Base-by-base conservation (phyloP, 148 eudicot species). In the Oxyria digyna region DNA sequence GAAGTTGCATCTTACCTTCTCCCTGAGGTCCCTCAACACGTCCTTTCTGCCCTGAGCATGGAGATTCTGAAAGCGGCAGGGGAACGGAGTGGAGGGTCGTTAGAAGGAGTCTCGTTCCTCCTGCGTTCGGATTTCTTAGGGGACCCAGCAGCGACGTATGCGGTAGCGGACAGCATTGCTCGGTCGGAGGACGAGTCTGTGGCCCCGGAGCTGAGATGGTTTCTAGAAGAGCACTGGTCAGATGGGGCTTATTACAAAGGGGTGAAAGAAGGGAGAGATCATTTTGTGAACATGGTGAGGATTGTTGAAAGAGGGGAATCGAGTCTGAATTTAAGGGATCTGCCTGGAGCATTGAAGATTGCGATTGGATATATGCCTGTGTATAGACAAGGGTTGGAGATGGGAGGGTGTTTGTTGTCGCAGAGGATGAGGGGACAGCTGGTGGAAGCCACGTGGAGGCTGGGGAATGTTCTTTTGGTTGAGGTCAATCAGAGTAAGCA, bases 61-160 rank as follows among this genome's bases (percentile, higher is more conserved):
- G 99, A 94, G 78, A 91, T 94, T 29, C 96, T 94, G 43, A 94
- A 94, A 77, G 99, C 96, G 6, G 99, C 99, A 4, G 99, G 97
- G 0, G 99, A 94, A 76, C 81, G 99, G 18, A 86, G 91, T 20
- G 81, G 91, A 14, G 96, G 97, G 35, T 94, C 96, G 23, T 91
- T 94, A 8, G 89, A 84, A 5, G 99, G 99, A n/a, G 99, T 94
- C 0, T 86, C 87, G 3, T 94, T 90, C 73, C 99, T 94, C 70
- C 97, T 94, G 26, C 78, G 80, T 1, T 83, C 99, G 0, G 79
- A 94, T 82, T 94, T 94, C 73, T 65, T 94, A 12, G 87, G 89
- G 0, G 97, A 94, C 29, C 91, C 99, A 1, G 73, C 83, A 0
- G 84, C 89, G 27, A 94, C 99, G 0, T 94, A 94, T 40, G 88